Base-by-base conservation (phyloP, 768 basidiomycete genomes). In the Phylloporus sp. region DNA sequence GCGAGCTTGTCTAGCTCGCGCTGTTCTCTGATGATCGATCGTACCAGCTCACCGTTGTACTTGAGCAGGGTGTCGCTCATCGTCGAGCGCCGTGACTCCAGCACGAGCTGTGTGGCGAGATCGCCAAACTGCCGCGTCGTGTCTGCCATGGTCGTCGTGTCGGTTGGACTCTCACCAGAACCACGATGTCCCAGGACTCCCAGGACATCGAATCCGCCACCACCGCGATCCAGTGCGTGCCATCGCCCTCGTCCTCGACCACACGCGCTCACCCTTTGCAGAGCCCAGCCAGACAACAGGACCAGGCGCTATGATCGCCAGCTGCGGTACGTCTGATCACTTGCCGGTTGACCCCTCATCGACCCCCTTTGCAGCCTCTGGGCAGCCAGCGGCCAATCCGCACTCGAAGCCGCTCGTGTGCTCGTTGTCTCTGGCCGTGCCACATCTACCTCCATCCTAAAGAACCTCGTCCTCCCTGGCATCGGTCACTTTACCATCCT, bases 391-490 rank as follows among this genome's bases (percentile, higher is more conserved):
- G 97, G 95, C 5, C 95, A 99, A 69, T 73, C 76, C 23, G 92
- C 92, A 0, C 85, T 98, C 52, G 95, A 98, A 69, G 77, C 83
- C 3, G 79, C 93, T 12, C 80, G 86, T 42, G 76, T 97, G 38
- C 79, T 98, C 27, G 82, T 97, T 58, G 70, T 97, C 52, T 86
- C 85, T 35, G 86, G 76, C 0, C 83, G 85, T 22, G 91, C 92
- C 0, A 91, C 94, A 2, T 85, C 89, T 2, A 91, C 93, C 28
- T 86, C 91, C 43, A 82, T 91, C 58, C 78, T 99, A 50, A 98
- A 99, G 78, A 98, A 98, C 65, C 85, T 98, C 54, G 93, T 98
- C 34, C 81, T 98, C 8, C 97, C 97, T 3, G 95, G 95, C 8
- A 84, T 97, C 57, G 92, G 95, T n/a, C 83, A 89, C 64, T 98